Evolutionary conservation across 495 filamentous ascomycete genomes (phyloP).

Genomic region (Aspergillus bertholletiae): DNA sequence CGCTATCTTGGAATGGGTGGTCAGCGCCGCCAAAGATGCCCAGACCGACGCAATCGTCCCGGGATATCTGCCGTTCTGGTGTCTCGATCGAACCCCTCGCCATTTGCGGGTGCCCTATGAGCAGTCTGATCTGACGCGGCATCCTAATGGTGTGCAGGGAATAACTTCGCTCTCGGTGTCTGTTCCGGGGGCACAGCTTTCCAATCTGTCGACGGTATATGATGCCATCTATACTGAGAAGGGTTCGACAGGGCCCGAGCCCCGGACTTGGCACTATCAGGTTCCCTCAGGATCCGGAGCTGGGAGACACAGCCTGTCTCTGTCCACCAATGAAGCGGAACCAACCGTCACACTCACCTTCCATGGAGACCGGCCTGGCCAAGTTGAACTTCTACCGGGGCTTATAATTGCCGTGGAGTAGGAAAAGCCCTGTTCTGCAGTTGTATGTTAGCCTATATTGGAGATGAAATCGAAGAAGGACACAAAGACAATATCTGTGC

Average conservation of each 20-base stretch:
- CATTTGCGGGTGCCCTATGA: conserved; percentile 17
- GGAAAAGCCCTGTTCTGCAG: not conserved
- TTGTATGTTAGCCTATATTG: too few relatives aligned
- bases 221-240: conserved; percentile 7
- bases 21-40: conserved; percentile 2
- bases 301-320: conserved; percentile 2
- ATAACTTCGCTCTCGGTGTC: conserved; percentile 11
- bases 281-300: conserved; percentile 11
- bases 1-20: conserved; percentile 13
- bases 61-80: conserved; percentile 20
- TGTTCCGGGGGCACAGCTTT: not conserved
- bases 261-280: conserved; percentile 10
- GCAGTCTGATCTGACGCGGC: conserved; percentile 4
- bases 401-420: conserved; percentile 13
- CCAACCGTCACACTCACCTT: conserved; percentile 9
- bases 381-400: conserved; percentile 14
- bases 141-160: conserved; percentile 13
- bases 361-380: conserved; percentile 6
- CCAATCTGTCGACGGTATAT: conserved; percentile 5
- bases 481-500: too few relatives aligned
- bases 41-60: not conserved
- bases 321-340: conserved; percentile 2
- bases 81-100: conserved; percentile 18
- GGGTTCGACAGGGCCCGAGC: not conserved
- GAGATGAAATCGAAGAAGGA: too few relatives aligned